phyloP scores from a whole-genome alignment of 2,329 filamentous ascomycete genomes.

The Dactylellina cionopaga region DNA sequence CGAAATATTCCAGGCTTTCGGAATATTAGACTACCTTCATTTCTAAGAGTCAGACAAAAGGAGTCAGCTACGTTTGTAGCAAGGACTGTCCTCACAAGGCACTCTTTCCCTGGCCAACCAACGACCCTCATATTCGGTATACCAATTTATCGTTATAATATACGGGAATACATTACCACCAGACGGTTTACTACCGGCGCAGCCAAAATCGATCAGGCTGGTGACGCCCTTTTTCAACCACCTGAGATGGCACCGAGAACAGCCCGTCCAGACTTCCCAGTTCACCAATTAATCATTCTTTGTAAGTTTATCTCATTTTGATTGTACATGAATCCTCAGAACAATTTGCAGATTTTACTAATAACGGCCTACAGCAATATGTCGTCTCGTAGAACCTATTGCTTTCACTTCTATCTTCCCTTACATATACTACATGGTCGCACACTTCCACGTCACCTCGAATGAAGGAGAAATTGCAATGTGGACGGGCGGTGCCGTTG shows the following conservation, averaged over 20 bases:
- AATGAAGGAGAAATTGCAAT: conserved; percentile 47
- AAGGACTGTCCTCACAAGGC: neutral
- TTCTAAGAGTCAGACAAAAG: neutral
- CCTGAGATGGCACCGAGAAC: conserved; percentile 27
- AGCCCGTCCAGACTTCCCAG: conserved; percentile 41
- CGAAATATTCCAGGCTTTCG: too few species aligned
- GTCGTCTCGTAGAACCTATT: conserved; percentile 79
- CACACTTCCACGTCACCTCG: conserved; percentile 70
- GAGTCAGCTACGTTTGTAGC: neutral
- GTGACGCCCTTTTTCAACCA: neutral
- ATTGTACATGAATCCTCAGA: conserved; percentile 62
- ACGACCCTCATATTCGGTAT: too few species aligned
- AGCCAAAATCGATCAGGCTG: neutral
- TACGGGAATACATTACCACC: neutral
- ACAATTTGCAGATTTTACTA: too few species aligned
- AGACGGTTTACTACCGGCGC: neutral
- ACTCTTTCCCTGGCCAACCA: neutral
- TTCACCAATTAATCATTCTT: conserved; percentile 33
- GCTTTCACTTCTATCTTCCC: conserved; percentile 78
- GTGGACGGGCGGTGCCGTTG: conserved; percentile 44
- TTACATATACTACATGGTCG: conserved; percentile 72
- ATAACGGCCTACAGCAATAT: conserved; percentile 82
- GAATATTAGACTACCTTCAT: neutral
- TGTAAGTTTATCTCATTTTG: conserved; percentile 10
- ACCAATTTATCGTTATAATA: too few species aligned